These are phyloP conservation scores for Aspergillus uvarum DNA, from an alignment of 2,329 filamentous ascomycete species.

Conservation along the genomic window DNA sequence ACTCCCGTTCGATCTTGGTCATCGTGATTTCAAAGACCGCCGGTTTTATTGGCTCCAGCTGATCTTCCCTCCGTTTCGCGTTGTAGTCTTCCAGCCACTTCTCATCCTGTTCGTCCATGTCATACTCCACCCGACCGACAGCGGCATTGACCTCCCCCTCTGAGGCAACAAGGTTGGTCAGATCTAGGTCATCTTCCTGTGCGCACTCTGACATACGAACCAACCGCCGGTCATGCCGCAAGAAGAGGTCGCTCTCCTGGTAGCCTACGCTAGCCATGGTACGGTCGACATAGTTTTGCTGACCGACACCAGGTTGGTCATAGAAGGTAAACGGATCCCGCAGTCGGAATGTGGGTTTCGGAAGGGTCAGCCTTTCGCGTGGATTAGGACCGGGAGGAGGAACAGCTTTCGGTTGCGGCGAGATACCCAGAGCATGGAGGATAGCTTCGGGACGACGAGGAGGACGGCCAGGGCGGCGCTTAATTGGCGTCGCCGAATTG, in stretches of 20 bases:
- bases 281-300: constrained; percentile 90
- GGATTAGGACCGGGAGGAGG: constrained; percentile 52
- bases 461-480: constrained; percentile 63
- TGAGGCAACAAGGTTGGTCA: constrained; percentile 53
- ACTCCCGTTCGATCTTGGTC: constrained; percentile 98
- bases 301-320: constrained; percentile 80
- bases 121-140: constrained; percentile 89
- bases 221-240: constrained; percentile 71
- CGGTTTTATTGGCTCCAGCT: constrained; percentile 80
- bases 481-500: constrained; percentile 46
- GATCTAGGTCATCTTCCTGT: constrained; percentile 63
- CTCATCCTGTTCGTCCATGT: constrained; percentile 99
- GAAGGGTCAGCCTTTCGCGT: constrained; percentile 49
- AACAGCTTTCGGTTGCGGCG: constrained; percentile 54
- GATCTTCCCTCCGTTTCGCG: constrained; percentile 67
- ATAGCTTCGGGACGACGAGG: constrained; percentile 63
- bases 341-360: constrained; percentile 49
- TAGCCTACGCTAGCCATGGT: constrained; percentile 96
- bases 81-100: constrained; percentile 92
- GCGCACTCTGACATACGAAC: constrained; percentile 62
- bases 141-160: constrained; percentile 60
- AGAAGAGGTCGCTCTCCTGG: constrained; percentile 88
- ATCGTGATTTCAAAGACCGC: constrained; percentile 97
- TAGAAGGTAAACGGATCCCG: constrained; percentile 50
- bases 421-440: constrained; percentile 59